Percentiles rank a stretch among this genome's conserved stretches.
phyloP scores from a whole-genome alignment of 192 early-diverging fungal genomes.

The Entomortierella parvispora region DNA sequence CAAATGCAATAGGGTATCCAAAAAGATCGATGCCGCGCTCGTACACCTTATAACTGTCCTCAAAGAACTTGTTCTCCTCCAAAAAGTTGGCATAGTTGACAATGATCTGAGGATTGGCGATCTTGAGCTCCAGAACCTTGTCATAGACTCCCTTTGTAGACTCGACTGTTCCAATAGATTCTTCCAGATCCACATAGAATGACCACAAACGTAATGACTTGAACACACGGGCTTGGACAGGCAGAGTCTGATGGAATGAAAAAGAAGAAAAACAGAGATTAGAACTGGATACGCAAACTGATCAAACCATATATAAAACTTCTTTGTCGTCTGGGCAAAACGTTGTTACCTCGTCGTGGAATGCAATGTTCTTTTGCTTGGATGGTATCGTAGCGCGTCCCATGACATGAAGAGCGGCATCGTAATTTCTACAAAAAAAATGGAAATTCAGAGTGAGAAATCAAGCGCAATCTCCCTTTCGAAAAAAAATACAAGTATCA shows the following conservation, averaged over 20 bases:
- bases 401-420: conserved; percentile 85
- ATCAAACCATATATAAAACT: too few species aligned
- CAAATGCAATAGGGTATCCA: conserved; percentile 95
- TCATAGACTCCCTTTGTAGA: conserved; percentile 89
- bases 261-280: background rate
- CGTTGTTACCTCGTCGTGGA: conserved; percentile 76
- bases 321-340: background rate
- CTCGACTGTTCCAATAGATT: conserved; percentile 86
- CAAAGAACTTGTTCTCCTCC: conserved; percentile 90
- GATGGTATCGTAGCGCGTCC: conserved; percentile 81
- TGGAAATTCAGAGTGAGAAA: background rate
- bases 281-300: too few species aligned
- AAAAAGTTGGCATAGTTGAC: conserved; percentile 94
- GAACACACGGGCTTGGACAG: conserved; percentile 84
- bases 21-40: conserved; percentile 97
- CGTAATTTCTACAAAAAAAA: conserved; percentile 57
- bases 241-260: conserved; percentile 52
- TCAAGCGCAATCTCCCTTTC: too few species aligned
- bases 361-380: conserved; percentile 66
- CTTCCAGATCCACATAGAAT: conserved; percentile 94
- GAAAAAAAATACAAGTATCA: background rate
- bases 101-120: conserved; percentile 95
- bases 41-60: conserved; percentile 95
- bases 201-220: conserved; percentile 92
- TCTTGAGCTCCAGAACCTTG: conserved; percentile 89